phyloP scores from a whole-genome alignment of 1,284 basidiomycete genomes.

The Sphagnurus paluster region DNA sequence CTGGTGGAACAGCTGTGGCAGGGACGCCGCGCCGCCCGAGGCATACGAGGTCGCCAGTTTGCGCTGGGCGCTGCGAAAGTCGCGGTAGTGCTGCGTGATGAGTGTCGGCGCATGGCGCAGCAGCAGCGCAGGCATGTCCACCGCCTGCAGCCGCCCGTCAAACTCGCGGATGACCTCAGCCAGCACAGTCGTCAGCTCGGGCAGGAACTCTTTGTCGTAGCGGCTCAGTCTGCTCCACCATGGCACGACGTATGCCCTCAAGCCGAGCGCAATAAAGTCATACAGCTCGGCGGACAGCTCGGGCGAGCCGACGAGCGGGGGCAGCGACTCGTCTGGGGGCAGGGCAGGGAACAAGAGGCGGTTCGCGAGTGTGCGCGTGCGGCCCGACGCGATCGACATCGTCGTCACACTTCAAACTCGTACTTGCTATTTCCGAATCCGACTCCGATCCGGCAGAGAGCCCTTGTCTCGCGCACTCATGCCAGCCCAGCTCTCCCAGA shows the following conservation, averaged over 20 bases:
- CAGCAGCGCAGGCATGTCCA: constrained; percentile 60
- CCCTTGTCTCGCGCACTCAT: constrained; percentile 8
- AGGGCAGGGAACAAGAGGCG: constrained; percentile 71
- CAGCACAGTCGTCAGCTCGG: constrained; percentile 64
- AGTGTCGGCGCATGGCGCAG: constrained; percentile 62
- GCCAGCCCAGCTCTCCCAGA: constrained; percentile 25
- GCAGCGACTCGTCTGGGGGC: constrained; percentile 43
- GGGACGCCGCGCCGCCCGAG: constrained; percentile 55
- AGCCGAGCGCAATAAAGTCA: constrained; percentile 73
- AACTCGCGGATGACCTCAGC: constrained; percentile 57
- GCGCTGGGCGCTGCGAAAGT: constrained; percentile 65
- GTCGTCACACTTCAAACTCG: no score
- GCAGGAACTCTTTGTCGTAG: constrained; percentile 80
- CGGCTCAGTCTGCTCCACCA: constrained; percentile 84
- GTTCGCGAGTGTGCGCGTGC: constrained; percentile 43
- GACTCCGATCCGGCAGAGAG: constrained; percentile 11
- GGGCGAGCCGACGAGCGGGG: constrained; percentile 53
- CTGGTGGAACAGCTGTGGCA: constrained; percentile 71
- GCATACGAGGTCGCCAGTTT: constrained; percentile 72
- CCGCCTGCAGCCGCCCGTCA: constrained; percentile 53
- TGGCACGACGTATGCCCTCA: constrained; percentile 73
- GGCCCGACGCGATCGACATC: constrained; percentile 21
- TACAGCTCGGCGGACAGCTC: constrained; percentile 71
- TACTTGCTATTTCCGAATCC: constrained; percentile 5
- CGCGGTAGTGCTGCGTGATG: constrained; percentile 69